Evolutionary conservation across 768 basidiomycete species (phyloP), one percentile per base, ranked within the genome.

Genomic region (Trametes elegans): DNA sequence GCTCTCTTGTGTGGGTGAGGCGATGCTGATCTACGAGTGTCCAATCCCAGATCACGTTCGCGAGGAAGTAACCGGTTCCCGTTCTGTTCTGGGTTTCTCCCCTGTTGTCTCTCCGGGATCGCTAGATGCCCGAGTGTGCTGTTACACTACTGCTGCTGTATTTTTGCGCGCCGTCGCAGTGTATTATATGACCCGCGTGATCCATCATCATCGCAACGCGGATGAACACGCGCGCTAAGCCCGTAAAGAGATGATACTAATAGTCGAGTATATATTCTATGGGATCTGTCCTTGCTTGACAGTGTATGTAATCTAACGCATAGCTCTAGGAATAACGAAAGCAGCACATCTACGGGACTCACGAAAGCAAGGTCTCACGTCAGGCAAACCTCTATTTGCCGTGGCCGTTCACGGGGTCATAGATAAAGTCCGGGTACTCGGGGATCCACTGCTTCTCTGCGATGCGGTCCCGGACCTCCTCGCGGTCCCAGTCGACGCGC

Each of bases 381-480:
- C 27, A 24, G 14, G 26, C 41, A n/a, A 8, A 11, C 28, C 26
- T 43, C 32, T 38, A 36, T 18, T 18, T 8, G 19, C 38, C 41
- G 24, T 51, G 44, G 8, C 55, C 49, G 28, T 51, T 43, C 10
- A 32, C 40, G 11, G 76, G 67, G 65, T 88, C 85, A 64, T 82
- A 89, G 44, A 79, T 73, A 62, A 84, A 91, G 41, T 79, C 77
- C 18, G 69, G 71, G 66, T 93, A 92, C 7, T 79, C 69, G 1
- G 90, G 84, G 28, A 73, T 70, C 90, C 90, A 91, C 50, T 80
- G 68, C 66, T 70, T 73, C 61, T 75, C 73, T 46, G 67, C 70
- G 9, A 81, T 82, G 56, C 71, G 74, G 41, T 75, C 71, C 62
- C 81, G 74, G 13, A 84, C 80, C 49, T 85, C 80, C 23, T 76